Evolutionary conservation across 23 red algal species (phyloP), one percentile per base, ranked within the genome.

Genomic region (Gracilaria vermiculophylla): DNA sequence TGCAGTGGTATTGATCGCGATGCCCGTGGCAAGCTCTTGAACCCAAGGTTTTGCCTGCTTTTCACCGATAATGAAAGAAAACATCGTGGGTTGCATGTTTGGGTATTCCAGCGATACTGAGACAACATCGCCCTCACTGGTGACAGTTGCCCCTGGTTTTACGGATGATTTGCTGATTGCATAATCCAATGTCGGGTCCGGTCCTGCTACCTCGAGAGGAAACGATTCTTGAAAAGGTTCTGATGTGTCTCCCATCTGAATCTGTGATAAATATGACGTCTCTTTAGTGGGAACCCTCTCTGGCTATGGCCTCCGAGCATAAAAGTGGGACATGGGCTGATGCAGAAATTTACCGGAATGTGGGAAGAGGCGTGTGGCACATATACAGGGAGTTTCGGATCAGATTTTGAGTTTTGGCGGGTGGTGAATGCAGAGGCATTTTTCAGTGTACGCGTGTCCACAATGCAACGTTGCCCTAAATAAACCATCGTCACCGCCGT

Each of bases 31-130:
- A 2, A 79, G 32, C 28, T 79, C 76, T 24, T 79, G 50, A 29
- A 79, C 14, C 76, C 76, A 79, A 36, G 76, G 76, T 57, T 21
- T 60, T 20, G 76, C 76, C 25, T 57, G 76, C 32, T 43, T 79
- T 19, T 55, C 20, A 55, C 76, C 76, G 12, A 79, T 43, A 33
- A 79, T 39, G 76, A 79, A 79, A 41, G 76, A 79, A 57, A 79
- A 41, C 3, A 60, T 57, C 3, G 20, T 42, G 1, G 76, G 49
- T 31, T 36, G 43, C 34, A 36, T 60, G 2, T 60, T 25, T n/a
- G 76, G 43, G 21, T 41, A 43, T 24, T 79, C 10, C 3, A 79
- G 27, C 5, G 45, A 40, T 43, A 79, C 76, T 14, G 53, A 79
- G 9, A 79, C 49, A 37, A 57, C 35, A 24, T 79, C 49, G 31